Conservation (phyloP, 2,329 filamentous ascomycete genomes). For the Beauveria rudraprayagi region DNA sequence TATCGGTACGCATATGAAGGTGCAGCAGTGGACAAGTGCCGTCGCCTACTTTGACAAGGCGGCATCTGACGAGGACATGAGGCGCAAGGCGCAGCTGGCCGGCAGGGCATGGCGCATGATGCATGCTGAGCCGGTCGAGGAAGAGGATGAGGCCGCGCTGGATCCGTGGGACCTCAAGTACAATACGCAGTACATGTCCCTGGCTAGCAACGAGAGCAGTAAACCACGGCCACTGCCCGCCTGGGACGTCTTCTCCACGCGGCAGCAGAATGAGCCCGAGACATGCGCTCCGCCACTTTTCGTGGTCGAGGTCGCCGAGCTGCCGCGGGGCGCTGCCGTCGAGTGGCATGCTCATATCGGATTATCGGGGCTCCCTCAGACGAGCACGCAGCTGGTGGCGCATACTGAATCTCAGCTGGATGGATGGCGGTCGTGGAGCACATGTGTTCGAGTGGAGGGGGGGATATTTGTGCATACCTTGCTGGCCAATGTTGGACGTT, state of each 20-base stretch:
- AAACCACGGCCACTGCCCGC: conserved; percentile 37
- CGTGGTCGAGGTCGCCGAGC: conserved; percentile 63
- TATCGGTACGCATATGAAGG: conserved; percentile 62
- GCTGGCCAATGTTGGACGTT: conserved; percentile 14
- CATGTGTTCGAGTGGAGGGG: conserved; percentile 17
- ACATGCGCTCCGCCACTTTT: conserved; percentile 57
- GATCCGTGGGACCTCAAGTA: conserved; percentile 65
- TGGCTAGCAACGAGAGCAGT: conserved; percentile 22
- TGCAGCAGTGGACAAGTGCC: conserved; percentile 66
- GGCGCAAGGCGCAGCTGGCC: conserved; percentile 33
- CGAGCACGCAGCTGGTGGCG: conserved; percentile 20
- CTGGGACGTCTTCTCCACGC: conserved; percentile 36
- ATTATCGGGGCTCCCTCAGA: conserved; percentile 29
- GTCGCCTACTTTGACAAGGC: conserved; percentile 62
- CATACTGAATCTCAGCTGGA: conserved; percentile 13
- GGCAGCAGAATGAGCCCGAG: conserved; percentile 27
- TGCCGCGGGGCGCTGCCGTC: conserved; percentile 66
- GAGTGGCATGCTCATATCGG: conserved; percentile 78
- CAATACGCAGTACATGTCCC: conserved; percentile 40
- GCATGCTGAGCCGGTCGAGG: conserved; percentile 38
- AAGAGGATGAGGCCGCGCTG: conserved; percentile 40
- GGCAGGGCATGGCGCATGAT: conserved; percentile 40
- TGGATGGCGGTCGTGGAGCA: conserved; percentile 23
- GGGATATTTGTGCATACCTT: conserved; percentile 24
- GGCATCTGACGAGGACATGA: conserved; percentile 20